Conservation (phyloP, 805 yeast species). For the Saturnispora galanensis region DNA sequence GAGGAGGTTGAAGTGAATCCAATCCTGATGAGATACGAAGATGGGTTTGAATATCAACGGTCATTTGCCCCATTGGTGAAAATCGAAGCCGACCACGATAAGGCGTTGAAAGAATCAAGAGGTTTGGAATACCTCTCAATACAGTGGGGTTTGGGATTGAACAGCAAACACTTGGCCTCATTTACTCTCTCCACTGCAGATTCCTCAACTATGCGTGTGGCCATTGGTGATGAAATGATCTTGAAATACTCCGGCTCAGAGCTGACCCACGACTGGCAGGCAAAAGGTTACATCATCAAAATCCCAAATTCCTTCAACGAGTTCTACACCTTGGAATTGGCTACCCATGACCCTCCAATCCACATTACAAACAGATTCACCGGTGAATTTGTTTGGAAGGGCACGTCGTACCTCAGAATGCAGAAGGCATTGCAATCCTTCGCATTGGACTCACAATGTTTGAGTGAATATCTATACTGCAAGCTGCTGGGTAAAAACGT, state of each 20-base stretch:
- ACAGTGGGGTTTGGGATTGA: slow-evolving; percentile 61
- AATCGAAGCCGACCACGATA: slow-evolving; percentile 74
- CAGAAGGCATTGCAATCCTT: slow-evolving; percentile 63
- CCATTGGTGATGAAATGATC: slow-evolving; percentile 77
- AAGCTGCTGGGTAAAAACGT: slow-evolving; percentile 74
- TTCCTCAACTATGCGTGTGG: slow-evolving; percentile 52
- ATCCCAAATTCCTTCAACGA: slow-evolving; percentile 60
- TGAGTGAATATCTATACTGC: slow-evolving; percentile 66
- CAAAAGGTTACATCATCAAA: slow-evolving; percentile 59
- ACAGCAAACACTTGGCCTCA: slow-evolving; percentile 56
- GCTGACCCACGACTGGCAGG: slow-evolving; percentile 55
- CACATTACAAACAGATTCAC: slow-evolving; percentile 57
- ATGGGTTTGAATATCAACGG: slow-evolving; percentile 78
- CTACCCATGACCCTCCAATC: slow-evolving; percentile 43
- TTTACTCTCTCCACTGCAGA: slow-evolving; percentile 64
- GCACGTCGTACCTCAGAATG: slow-evolving; percentile 74
- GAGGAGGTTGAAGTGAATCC: slow-evolving; percentile 57
- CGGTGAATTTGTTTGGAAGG: slow-evolving; percentile 86
- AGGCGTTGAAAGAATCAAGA: slow-evolving; percentile 63
- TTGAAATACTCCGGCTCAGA: slow-evolving; percentile 50
- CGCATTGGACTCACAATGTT: slow-evolving; percentile 60
- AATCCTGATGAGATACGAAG: slow-evolving; percentile 64
- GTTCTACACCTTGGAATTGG: slow-evolving; percentile 62
- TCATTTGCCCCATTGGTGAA: slow-evolving; percentile 77
- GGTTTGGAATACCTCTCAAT: slow-evolving; percentile 65